A percentile compares a stretch with the other conserved stretches of the same genome.
Evolutionary conservation across 2,329 filamentous ascomycete species (phyloP).

Genomic region (Fusarium sp.): DNA sequence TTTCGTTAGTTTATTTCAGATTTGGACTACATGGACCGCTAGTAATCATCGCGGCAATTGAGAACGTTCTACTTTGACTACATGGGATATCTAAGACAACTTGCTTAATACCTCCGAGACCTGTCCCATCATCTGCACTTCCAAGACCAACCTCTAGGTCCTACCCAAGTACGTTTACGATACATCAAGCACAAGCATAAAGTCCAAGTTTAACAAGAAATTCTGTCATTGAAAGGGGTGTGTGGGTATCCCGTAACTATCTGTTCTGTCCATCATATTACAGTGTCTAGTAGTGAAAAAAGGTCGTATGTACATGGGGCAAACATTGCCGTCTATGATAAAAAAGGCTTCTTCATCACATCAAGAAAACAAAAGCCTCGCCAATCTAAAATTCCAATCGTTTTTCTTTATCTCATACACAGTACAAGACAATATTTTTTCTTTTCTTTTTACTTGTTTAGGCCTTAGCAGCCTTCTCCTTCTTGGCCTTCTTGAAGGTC

Average conservation of each 20-base stretch:
- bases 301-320: constrained; percentile 33
- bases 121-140: neutral
- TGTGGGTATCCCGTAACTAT: constrained; percentile 30
- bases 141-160: too few species aligned
- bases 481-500: constrained; percentile 49
- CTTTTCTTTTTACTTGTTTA: neutral
- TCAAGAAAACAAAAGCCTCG: neutral
- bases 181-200: too few species aligned
- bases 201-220: neutral
- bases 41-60: neutral
- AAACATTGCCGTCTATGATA: constrained; percentile 35
- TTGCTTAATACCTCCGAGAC: neutral
- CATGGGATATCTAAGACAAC: neutral
- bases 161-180: too few species aligned
- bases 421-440: neutral
- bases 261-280: constrained; percentile 31
- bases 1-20: neutral
- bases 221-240: constrained; percentile 32
- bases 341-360: constrained; percentile 2
- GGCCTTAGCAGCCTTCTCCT: constrained; percentile 30
- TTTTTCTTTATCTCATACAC: constrained; percentile 10
- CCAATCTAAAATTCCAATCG: constrained; percentile 14
- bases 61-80: neutral
- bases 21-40: neutral
- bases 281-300: constrained; percentile 29